phyloP scores from a whole-genome alignment of 139 green algal species.

The Chlorella sp. region DNA sequence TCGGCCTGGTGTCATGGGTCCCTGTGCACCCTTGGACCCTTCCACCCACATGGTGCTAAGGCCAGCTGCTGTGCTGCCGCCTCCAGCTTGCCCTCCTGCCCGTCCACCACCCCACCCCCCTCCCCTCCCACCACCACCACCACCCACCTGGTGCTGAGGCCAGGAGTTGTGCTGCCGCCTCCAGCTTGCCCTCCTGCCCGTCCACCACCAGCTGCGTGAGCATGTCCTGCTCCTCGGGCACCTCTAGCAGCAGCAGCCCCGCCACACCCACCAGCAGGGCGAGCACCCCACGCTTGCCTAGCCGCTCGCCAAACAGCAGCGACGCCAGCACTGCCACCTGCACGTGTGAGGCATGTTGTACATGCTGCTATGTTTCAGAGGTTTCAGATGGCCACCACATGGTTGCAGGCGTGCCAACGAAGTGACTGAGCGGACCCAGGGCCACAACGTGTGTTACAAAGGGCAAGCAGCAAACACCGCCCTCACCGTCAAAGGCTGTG shows the following conservation, averaged over 20 bases:
- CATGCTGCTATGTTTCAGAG: neutral
- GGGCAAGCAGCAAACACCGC: no score
- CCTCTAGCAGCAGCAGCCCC: constrained; percentile 85
- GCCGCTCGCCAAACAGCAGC: constrained; percentile 85
- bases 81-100: neutral
- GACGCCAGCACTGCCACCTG: constrained; percentile 85
- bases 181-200: neutral
- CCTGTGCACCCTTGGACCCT: no score
- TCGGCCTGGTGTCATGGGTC: no score
- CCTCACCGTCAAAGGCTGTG: constrained; percentile 77
- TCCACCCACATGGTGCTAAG: no score
- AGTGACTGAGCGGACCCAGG: no score
- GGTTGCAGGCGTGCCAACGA: neutral
- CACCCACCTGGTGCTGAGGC: no score
- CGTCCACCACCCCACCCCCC: neutral
- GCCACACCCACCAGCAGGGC: constrained; percentile 80
- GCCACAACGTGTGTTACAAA: no score
- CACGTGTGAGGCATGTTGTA: neutral
- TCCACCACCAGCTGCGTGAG: constrained; percentile 2
- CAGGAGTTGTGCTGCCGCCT: neutral
- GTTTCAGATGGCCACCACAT: neutral
- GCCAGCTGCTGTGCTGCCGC: neutral
- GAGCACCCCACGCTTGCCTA: constrained; percentile 14
- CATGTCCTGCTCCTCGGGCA: constrained; percentile 45
- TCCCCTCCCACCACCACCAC: no score